Evolutionary conservation across 768 basidiomycete species (phyloP).

Genomic region (Candolleomyces aberdarensis): DNA sequence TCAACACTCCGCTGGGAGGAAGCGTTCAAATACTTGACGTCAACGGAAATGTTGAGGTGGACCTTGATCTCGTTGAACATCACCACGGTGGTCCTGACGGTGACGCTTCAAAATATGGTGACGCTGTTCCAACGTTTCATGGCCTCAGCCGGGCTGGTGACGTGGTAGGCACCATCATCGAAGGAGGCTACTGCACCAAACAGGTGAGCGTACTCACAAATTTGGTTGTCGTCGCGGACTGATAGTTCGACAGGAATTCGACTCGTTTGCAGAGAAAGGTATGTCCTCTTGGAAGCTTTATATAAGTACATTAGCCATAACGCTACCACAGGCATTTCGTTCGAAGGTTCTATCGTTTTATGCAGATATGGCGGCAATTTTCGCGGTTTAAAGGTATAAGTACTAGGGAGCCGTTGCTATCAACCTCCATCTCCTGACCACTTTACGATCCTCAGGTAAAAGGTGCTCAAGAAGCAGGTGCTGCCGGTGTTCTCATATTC

Average conservation of each 20-base stretch:
- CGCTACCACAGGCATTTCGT: constrained; percentile 48
- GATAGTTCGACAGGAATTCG: constrained; percentile 34
- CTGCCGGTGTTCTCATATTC: constrained; percentile 74
- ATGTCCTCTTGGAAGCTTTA: not conserved
- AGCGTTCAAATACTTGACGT: constrained; percentile 34
- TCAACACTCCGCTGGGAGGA: constrained; percentile 75
- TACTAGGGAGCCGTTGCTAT: not conserved
- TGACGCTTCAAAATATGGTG: constrained; percentile 64
- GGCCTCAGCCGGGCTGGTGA: constrained; percentile 77
- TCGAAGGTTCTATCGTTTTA: constrained; percentile 75
- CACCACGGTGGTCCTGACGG: constrained; percentile 58
- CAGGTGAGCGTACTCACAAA: constrained; percentile 28
- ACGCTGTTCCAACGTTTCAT: constrained; percentile 79
- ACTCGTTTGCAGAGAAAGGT: constrained; percentile 45
- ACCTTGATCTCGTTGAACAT: constrained; percentile 67
- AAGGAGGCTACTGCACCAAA: constrained; percentile 78
- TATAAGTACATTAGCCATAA: too few species aligned
- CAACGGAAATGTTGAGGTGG: constrained; percentile 3
- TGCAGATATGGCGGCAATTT: constrained; percentile 73
- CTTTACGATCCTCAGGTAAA: constrained; percentile 49
- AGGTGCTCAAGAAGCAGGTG: constrained; percentile 78
- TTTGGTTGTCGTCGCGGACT: not conserved
- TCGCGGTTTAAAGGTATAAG: constrained; percentile 78
- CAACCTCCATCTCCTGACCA: not conserved
- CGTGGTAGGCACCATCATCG: constrained; percentile 65